phyloP scores from a whole-genome alignment of 2,329 filamentous ascomycete genomes.

The Scopulariopsis brevicaulis region DNA sequence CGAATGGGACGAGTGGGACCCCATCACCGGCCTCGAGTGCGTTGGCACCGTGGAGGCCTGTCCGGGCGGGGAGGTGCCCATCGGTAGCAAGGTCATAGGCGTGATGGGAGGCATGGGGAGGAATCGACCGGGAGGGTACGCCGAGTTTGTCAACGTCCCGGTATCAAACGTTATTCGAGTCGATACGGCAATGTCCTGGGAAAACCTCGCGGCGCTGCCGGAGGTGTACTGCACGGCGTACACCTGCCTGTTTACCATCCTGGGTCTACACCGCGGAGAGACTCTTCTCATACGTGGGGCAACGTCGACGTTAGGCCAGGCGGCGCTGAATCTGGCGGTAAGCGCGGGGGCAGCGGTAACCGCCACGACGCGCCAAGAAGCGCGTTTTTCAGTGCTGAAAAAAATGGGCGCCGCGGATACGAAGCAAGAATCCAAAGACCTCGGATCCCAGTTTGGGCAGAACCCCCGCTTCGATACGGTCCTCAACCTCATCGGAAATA shows the following conservation, averaged over 20 bases:
- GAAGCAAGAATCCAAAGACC: constrained; percentile 12
- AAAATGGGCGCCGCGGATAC: constrained; percentile 16
- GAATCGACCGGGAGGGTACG: constrained; percentile 24
- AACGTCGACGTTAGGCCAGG: constrained; percentile 26
- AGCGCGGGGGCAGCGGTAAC: constrained; percentile 21
- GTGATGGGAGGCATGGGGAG: constrained; percentile 31
- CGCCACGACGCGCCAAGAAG: constrained; percentile 22
- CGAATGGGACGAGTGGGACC: constrained; percentile 25
- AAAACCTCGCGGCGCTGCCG: constrained; percentile 23
- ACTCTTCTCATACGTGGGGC: constrained; percentile 25
- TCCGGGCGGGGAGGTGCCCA: constrained; percentile 17
- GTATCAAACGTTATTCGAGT: constrained; percentile 20
- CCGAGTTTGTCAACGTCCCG: constrained; percentile 20
- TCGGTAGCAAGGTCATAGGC: constrained; percentile 20
- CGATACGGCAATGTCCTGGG: constrained; percentile 19
- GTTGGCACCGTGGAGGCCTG: constrained; percentile 25
- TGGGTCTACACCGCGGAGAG: constrained; percentile 21
- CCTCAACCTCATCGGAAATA: constrained; percentile 26
- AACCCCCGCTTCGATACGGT: constrained; percentile 20
- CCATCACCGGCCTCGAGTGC: constrained; percentile 26
- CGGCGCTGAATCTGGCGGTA: constrained; percentile 17
- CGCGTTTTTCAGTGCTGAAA: constrained; percentile 15
- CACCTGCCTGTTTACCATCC: constrained; percentile 22
- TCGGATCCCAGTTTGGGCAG: constrained; percentile 9
- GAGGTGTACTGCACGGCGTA: constrained; percentile 26